Evolutionary conservation across 345 rosid genomes (phyloP), one percentile per base, ranked within the genome.

Genomic region (Sisymbrium irio): DNA sequence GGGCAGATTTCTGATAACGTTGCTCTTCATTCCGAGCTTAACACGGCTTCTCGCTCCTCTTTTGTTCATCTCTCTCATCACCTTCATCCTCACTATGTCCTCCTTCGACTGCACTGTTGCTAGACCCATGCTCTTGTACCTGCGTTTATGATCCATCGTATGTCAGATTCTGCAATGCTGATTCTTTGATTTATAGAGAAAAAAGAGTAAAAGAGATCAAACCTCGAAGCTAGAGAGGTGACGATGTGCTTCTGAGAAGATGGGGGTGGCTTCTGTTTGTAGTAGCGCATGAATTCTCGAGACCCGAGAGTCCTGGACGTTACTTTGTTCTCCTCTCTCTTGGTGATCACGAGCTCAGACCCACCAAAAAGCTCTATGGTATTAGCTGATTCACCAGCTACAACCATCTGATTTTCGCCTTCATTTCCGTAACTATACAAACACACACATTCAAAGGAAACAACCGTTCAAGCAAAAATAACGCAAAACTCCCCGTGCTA

Each of bases 261-360:
- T 18, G 98, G 97, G 0, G 90, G 92, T 13, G 98, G 98, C 80
- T 89, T 90, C 73, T 95, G 99, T 51, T 85, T 89, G 72, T 95
- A 95, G 66, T 88, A 95, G 6, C 94, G 92, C 83, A 92, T 65
- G 77, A 78, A 92, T 59, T 92, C 98, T 0, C 98, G 87, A 62
- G 96, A 95, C 41, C 99, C 99, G 9, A 95, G 85, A 19, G 97
- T 83, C 83, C 75, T 90, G 40, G 86, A 79, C 6, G 78, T 71
- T 55, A 79, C 73, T 78, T 84, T 82, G 59, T 64, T 65, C 7
- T 77, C 85, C 0, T 83, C 65, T 78, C 88, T 92, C 62, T 81
- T 87, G n/a, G 82, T 90, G 78, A 95, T 90, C 74, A 90, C 81
- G 6, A 95, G 94, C 85, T 95, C 99, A 15, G 97, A 87, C 28